Percentiles rank a stretch among this genome's conserved stretches.
Conservation (phyloP, 1,284 basidiomycete genomes). For the Cryptococcus amylolentus region DNA sequence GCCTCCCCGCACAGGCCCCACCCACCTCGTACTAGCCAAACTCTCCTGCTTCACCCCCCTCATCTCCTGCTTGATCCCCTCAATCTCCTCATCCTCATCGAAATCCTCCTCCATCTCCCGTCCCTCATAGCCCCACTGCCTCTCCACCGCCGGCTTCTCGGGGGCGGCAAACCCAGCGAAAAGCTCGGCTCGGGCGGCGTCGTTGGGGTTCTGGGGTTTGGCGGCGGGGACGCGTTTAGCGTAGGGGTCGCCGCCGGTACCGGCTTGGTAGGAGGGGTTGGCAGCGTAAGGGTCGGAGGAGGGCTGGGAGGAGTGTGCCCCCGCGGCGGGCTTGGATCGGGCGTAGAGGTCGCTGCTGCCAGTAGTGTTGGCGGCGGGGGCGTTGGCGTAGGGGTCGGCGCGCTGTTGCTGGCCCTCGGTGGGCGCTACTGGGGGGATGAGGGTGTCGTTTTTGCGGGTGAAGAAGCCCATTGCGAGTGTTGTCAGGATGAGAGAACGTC, state of each 20-base stretch:
- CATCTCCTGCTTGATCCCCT: conserved; percentile 93
- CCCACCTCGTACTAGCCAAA: conserved; percentile 71
- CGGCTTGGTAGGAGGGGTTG: conserved; percentile 6
- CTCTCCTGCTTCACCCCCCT: conserved; percentile 89
- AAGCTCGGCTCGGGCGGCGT: conserved; percentile 65
- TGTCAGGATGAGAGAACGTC: background rate
- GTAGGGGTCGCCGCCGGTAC: conserved; percentile 50
- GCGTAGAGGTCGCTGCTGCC: conserved; percentile 29
- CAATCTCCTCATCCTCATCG: conserved; percentile 84
- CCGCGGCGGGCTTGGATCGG: conserved; percentile 10
- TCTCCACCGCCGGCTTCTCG: conserved; percentile 47
- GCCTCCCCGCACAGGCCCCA: background rate
- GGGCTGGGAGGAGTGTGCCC: conserved; percentile 10
- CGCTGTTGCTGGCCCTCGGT: conserved; percentile 7
- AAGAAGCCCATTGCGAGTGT: conserved; percentile 65
- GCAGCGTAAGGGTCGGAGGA: conserved; percentile 34
- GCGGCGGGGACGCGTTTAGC: conserved; percentile 14
- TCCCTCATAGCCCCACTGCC: conserved; percentile 47
- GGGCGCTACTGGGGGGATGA: conserved; percentile 60
- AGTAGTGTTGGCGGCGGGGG: conserved; percentile 4
- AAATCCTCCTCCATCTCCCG: conserved; percentile 60
- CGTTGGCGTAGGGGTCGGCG: conserved; percentile 45
- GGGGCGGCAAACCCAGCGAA: conserved; percentile 32
- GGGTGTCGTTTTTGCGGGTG: conserved; percentile 61
- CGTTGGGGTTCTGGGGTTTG: conserved; percentile 23